Percentiles rank a stretch among this genome's conserved stretches.
Conservation (phyloP, 1,284 basidiomycete species). For the Cryptococcus sp. region DNA sequence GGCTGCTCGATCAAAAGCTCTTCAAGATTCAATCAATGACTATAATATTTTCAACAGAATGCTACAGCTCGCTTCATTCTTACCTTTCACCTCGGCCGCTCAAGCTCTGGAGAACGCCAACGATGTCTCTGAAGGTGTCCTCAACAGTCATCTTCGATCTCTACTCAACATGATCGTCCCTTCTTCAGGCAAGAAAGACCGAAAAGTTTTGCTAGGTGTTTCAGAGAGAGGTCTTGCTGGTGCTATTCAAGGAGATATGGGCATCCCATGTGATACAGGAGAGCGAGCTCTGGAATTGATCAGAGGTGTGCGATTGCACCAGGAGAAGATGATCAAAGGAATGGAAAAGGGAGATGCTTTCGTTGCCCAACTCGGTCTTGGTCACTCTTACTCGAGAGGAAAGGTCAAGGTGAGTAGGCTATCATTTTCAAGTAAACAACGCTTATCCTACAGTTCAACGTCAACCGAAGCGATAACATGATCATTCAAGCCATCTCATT, state of each 20-base stretch:
- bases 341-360: conserved; percentile 83
- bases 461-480: conserved; percentile 99
- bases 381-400: conserved; percentile 95
- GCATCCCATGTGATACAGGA: conserved; percentile 81
- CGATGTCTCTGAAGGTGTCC: conserved; percentile 92
- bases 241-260: conserved; percentile 72
- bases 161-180: conserved; percentile 85
- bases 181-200: conserved; percentile 58
- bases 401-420: conserved; percentile 69
- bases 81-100: conserved; percentile 90
- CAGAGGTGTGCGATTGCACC: conserved; percentile 89
- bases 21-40: conserved; percentile 83
- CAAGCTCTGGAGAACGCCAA: conserved; percentile 96
- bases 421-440: not conserved
- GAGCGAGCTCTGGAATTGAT: conserved; percentile 83
- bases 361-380: conserved; percentile 92
- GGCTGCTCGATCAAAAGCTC: conserved; percentile 71
- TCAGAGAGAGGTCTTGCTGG: conserved; percentile 74
- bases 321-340: conserved; percentile 72
- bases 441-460: conserved; percentile 67
- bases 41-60: conserved; percentile 90
- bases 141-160: conserved; percentile 81
- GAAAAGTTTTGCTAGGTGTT: conserved; percentile 75
- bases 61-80: conserved; percentile 86
- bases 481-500: conserved; percentile 99